Base-by-base conservation (phyloP, 2,329 filamentous ascomycete species). In the Dryadomyces quercivorus region DNA sequence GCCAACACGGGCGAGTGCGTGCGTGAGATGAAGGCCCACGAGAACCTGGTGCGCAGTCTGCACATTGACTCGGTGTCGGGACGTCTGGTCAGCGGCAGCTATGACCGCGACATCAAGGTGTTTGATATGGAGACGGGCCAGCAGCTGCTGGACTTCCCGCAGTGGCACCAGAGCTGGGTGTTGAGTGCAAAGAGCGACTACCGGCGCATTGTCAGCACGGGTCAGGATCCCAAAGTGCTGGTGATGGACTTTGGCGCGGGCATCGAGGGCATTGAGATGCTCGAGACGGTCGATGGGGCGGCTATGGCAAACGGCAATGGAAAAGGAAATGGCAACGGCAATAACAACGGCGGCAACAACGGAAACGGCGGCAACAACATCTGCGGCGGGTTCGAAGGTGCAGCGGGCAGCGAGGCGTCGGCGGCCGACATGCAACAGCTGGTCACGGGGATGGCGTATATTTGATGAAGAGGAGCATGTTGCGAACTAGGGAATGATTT, bases 141-240 rank as follows among this genome's bases (percentile, higher is more conserved):
- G 49, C 77, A 89, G 61, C 78, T 92, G 57, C 80, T 94, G 58
- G 84, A 90, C 62, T 92, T 96, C 63, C 87, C 90, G n/a, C 84
- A 87, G 61, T 97, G 91, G 90, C 95, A 95, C 56, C 85, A 86
- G 12, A 95, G 89, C 69, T 98, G 93, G 93, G 94, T 98, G 64
- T 73, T 98, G 56, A 91, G 88, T 59, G 93, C 93, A 52, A 96
- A 96, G 76, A 91, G 88, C 59, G 92, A 98, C 66, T 97, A 97
- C 69, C 79, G 92, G 56, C 82, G 93, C 58, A 93, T 98, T 59
- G 88, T 98, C 58, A 93, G 89, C 62, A 95, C 92, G 0, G 93
- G 91, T 51, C 93, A 98, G 69, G 91, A 96, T 64, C 87, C 91
- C 38, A 85, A 94, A 65, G 90, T 94, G 52, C 72, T 97, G 56